Percentiles rank a stretch among this genome's conserved stretches.
These are phyloP conservation scores for Sclerotinia spermophila DNA, from an alignment of 2,329 filamentous ascomycete genomes.

Conservation along the genomic window DNA sequence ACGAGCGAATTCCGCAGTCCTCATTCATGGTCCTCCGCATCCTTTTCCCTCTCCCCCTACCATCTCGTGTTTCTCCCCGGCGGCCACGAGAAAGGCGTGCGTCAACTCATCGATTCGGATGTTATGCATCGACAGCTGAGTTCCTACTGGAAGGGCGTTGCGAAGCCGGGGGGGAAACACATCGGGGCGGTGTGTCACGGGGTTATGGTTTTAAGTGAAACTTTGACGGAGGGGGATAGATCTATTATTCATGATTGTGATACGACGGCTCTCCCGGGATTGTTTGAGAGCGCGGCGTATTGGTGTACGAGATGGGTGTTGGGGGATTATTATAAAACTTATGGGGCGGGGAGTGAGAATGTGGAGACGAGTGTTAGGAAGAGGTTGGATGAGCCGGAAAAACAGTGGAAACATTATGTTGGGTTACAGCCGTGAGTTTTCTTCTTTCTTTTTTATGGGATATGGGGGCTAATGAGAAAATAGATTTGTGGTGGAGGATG, in stretches of 20 bases:
- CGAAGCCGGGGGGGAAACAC: conserved; percentile 43
- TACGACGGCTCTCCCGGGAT: conserved; percentile 48
- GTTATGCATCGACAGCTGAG: conserved; percentile 44
- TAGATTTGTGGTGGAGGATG: conserved; percentile 49
- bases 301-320: conserved; percentile 48
- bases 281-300: conserved; percentile 49
- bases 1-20: conserved; percentile 44
- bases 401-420: conserved; percentile 46
- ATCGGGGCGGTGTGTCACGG: conserved; percentile 52
- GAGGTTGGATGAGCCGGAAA: conserved; percentile 40
- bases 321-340: conserved; percentile 56
- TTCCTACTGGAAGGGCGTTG: conserved; percentile 47
- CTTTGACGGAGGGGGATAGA: conserved; percentile 35
- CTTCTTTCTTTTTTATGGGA: neutral
- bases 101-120: conserved; percentile 49
- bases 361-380: conserved; percentile 47
- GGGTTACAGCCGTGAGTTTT: conserved; percentile 42
- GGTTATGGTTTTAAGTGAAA: conserved; percentile 48
- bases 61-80: conserved; percentile 50
- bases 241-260: conserved; percentile 46
- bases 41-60: conserved; percentile 45
- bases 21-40: conserved; percentile 44
- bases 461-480: neutral
- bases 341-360: conserved; percentile 48
- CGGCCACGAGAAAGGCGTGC: conserved; percentile 51